These are phyloP conservation scores for Ascoidea asiatica DNA, from an alignment of 805 yeast genomes.

Conservation along the genomic window DNA sequence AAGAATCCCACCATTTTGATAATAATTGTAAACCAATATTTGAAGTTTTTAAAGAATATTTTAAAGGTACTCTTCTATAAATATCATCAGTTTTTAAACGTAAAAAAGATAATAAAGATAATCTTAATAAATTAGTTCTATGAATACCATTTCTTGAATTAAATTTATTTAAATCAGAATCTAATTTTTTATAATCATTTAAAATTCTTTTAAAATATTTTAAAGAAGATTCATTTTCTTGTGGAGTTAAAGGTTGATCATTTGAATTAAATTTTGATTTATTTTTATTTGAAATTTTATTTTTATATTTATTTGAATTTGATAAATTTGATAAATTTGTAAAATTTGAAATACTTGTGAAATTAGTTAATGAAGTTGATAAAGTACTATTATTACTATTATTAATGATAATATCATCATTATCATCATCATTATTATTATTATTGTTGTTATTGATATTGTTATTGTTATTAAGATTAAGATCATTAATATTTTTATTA, in stretches of 20 bases:
- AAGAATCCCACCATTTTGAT: conserved; percentile 41
- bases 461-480: background rate
- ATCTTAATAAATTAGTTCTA: conserved; percentile 7
- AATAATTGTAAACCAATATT: conserved; percentile 12
- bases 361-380: background rate
- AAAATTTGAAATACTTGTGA: background rate
- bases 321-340: background rate
- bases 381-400: background rate
- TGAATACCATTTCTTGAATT: conserved; percentile 5
- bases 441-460: background rate
- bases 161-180: conserved; percentile 7
- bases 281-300: background rate
- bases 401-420: too few species aligned
- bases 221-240: background rate
- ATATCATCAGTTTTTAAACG: conserved; percentile 6
- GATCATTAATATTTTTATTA: too few species aligned
- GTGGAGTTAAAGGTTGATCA: background rate
- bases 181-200: conserved; percentile 5
- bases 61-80: background rate
- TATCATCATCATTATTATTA: too few species aligned
- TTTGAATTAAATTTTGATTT: background rate
- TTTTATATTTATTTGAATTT: too few species aligned
- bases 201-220: conserved; percentile 3
- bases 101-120: conserved; percentile 5
- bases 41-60: conserved; percentile 3